Conservation (phyloP, 306 rosid species). For the Amphicarpaea edgeworthii region DNA sequence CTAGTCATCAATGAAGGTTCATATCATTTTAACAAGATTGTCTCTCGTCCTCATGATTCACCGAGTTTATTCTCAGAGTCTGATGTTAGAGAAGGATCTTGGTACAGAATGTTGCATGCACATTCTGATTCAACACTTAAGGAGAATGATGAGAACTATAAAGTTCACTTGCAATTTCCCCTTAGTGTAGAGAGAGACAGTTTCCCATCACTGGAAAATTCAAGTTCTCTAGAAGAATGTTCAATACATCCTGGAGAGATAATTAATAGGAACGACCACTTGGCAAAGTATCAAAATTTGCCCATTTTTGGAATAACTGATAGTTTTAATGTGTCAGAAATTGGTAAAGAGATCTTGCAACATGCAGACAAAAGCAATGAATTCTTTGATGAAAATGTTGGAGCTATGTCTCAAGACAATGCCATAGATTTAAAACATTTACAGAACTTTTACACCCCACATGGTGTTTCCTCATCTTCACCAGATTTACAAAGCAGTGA, state of each 20-base stretch:
- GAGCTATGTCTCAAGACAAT: slow-evolving; percentile 43
- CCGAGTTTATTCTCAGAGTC: slow-evolving; percentile 46
- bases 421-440: slow-evolving; percentile 40
- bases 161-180: slow-evolving; percentile 44
- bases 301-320: slow-evolving; percentile 38
- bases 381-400: slow-evolving; percentile 48
- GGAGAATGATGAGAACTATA: slow-evolving; percentile 54
- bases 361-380: slow-evolving; percentile 33
- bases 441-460: slow-evolving; percentile 51
- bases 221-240: slow-evolving; percentile 54
- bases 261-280: slow-evolving; percentile 39
- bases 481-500: slow-evolving; percentile 48
- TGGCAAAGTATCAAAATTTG: slow-evolving; percentile 45
- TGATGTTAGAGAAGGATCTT: slow-evolving; percentile 51
- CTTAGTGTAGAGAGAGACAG: slow-evolving; percentile 46
- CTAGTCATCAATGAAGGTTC: slow-evolving; percentile 51
- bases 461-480: slow-evolving; percentile 46
- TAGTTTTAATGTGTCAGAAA: slow-evolving; percentile 39
- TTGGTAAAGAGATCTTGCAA: slow-evolving; percentile 48
- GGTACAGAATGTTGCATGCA: slow-evolving; percentile 58
- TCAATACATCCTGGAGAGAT: slow-evolving; percentile 48
- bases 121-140: slow-evolving; percentile 65
- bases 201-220: slow-evolving; percentile 48
- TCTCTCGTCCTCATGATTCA: slow-evolving; percentile 49
- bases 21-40: slow-evolving; percentile 49